phyloP scores from a whole-genome alignment of 371 early-diverging fungal species.

The Mucor sp. region DNA sequence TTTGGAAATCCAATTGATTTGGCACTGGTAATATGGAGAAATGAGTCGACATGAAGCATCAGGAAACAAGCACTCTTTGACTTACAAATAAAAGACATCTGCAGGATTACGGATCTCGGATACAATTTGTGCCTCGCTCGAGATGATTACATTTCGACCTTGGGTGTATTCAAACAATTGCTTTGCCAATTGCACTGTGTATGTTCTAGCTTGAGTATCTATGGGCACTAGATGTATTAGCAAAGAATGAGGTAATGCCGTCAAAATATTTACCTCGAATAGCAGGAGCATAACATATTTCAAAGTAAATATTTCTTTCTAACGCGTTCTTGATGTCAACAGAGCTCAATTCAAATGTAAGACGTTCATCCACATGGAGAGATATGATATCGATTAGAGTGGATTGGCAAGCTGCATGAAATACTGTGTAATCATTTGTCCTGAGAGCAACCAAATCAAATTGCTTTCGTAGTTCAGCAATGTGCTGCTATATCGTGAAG shows the following conservation, averaged over 20 bases:
- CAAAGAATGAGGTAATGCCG: neutral
- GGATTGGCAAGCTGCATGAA: conserved; percentile 70
- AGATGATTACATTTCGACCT: conserved; percentile 27
- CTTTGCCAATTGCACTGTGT: conserved; percentile 33
- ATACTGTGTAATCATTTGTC: conserved; percentile 71
- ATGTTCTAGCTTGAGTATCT: conserved; percentile 34
- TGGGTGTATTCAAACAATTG: conserved; percentile 22
- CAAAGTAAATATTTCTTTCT: conserved; percentile 78
- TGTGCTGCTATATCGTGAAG: neutral
- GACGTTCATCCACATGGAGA: conserved; percentile 64
- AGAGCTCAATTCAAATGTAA: conserved; percentile 79
- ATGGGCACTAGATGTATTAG: neutral
- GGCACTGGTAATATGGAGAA: conserved; percentile 13
- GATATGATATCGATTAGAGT: conserved; percentile 86
- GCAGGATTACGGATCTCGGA: conserved; percentile 33
- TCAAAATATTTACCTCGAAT: conserved; percentile 63
- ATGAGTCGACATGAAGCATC: neutral
- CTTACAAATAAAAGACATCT: conserved; percentile 43
- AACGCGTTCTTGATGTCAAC: conserved; percentile 45
- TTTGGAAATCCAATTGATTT: conserved; percentile 43
- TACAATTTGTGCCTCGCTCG: conserved; percentile 35
- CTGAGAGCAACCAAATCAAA: conserved; percentile 81
- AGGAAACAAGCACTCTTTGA: neutral
- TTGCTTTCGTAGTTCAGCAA: conserved; percentile 8
- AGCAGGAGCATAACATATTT: conserved; percentile 76